Conservation (phyloP, 768 basidiomycete species). For the Exsudoporus frostii region DNA sequence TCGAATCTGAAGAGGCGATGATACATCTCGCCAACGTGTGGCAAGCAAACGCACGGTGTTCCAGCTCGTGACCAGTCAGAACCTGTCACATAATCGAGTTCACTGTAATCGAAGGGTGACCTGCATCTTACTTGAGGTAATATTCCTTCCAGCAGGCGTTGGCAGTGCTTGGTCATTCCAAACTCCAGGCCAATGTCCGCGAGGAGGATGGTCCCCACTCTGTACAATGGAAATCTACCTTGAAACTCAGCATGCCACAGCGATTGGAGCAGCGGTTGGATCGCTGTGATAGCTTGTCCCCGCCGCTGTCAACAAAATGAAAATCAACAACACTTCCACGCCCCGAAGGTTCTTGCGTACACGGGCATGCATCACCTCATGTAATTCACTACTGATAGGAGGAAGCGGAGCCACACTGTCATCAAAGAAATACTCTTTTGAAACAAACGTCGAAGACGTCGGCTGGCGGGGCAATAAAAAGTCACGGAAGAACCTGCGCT, state of each 20-base stretch:
- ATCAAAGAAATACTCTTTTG: constrained; percentile 56
- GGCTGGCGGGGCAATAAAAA: constrained; percentile 61
- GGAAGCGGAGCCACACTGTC: constrained; percentile 31
- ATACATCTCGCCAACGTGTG: constrained; percentile 74
- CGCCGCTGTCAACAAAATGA: constrained; percentile 43
- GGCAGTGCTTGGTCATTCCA: constrained; percentile 65
- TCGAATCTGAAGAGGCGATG: constrained; percentile 51
- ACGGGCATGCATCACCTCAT: constrained; percentile 41
- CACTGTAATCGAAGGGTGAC: constrained; percentile 4
- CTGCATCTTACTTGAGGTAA: constrained; percentile 64
- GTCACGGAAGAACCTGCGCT: constrained; percentile 63
- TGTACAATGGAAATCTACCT: constrained; percentile 61
- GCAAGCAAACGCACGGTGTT: constrained; percentile 73
- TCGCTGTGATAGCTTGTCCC: constrained; percentile 57
- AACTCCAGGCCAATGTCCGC: constrained; percentile 80
- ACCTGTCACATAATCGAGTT: constrained; percentile 41
- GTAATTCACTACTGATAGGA: constrained; percentile 40
- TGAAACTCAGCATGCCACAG: constrained; percentile 83
- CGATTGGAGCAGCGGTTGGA: constrained; percentile 66
- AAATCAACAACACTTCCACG: constrained; percentile 1
- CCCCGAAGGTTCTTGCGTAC: constrained; percentile 31
- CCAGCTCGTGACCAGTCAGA: constrained; percentile 67
- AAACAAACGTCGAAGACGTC: constrained; percentile 45
- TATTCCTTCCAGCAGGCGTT: constrained; percentile 67
- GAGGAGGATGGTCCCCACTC: constrained; percentile 65